These are phyloP conservation scores for Raffaelea albimanens DNA, from an alignment of 2,329 filamentous ascomycete species.

Conservation along the genomic window DNA sequence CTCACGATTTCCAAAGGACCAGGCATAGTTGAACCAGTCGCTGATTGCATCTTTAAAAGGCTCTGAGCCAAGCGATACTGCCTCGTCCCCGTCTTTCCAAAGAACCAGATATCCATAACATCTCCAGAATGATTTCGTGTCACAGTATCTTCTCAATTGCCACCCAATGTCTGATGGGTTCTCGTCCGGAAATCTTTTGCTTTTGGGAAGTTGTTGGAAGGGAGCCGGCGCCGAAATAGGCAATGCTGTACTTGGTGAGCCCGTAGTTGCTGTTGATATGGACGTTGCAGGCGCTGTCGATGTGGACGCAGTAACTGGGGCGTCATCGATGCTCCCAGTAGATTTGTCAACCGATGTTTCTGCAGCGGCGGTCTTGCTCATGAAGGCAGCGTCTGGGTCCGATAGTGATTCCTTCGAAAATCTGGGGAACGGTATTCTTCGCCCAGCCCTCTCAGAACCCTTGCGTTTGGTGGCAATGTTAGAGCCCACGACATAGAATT, in stretches of 20 bases:
- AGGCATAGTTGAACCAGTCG: slow-evolving; percentile 25
- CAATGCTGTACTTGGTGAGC: too few relatives aligned
- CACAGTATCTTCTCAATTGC: not conserved
- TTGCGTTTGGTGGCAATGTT: slow-evolving; percentile 5
- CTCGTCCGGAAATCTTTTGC: too few relatives aligned
- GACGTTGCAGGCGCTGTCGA: too few relatives aligned
- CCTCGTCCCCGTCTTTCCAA: slow-evolving; percentile 31
- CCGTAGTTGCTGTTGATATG: too few relatives aligned
- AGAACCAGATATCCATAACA: slow-evolving; percentile 29
- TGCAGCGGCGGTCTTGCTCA: not conserved
- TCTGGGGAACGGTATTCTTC: slow-evolving; percentile 23
- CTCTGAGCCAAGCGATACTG: slow-evolving; percentile 22
- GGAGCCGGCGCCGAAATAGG: too few relatives aligned
- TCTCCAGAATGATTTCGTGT: not conserved
- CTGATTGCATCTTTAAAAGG: slow-evolving; percentile 17
- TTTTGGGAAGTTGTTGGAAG: too few relatives aligned
- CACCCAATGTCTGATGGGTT: not conserved
- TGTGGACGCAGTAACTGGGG: too few relatives aligned
- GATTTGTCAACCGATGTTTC: not conserved
- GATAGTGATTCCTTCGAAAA: slow-evolving; percentile 25
- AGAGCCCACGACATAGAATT: slow-evolving; percentile 47
- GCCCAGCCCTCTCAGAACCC: slow-evolving; percentile 16
- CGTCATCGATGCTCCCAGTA: too few relatives aligned
- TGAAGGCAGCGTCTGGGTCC: slow-evolving; percentile 24
- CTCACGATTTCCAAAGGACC: slow-evolving; percentile 15